phyloP scores from a whole-genome alignment of 2,329 filamentous ascomycete genomes.

The Cadophora sp. region DNA sequence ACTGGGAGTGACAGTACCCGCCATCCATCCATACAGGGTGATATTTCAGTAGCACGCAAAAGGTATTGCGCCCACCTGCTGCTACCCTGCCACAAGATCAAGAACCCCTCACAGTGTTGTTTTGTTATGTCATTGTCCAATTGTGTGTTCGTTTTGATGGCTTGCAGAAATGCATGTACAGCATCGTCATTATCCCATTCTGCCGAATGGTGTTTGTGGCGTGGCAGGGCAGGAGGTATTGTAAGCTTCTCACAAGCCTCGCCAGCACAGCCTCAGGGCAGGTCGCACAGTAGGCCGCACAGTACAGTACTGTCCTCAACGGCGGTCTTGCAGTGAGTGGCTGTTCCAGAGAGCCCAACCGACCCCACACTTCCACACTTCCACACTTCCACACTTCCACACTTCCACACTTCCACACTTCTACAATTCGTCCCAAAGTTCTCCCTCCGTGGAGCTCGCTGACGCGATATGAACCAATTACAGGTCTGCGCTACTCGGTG shows the following conservation, averaged over 20 bases:
- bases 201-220: too few relatives aligned
- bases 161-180: slow-evolving; percentile 1
- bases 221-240: background rate
- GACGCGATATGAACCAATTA: background rate
- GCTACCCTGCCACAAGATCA: too few relatives aligned
- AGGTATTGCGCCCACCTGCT: too few relatives aligned
- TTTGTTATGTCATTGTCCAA: background rate
- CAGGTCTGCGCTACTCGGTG: slow-evolving; percentile 21
- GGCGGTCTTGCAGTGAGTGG: too few relatives aligned
- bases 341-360: too few relatives aligned
- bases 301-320: background rate
- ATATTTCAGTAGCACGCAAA: too few relatives aligned
- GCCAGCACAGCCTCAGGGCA: background rate
- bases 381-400: too few relatives aligned
- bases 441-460: background rate
- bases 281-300: background rate
- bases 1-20: too few relatives aligned
- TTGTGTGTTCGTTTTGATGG: background rate
- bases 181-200: too few relatives aligned
- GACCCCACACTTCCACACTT: too few relatives aligned
- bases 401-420: background rate
- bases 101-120: too few relatives aligned
- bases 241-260: slow-evolving; percentile 1
- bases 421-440: background rate
- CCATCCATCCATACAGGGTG: too few relatives aligned